These are phyloP conservation scores for Ophiognomonia clavigignenti-juglandacearum DNA, from an alignment of 2,329 filamentous ascomycete species.

Conservation along the genomic window DNA sequence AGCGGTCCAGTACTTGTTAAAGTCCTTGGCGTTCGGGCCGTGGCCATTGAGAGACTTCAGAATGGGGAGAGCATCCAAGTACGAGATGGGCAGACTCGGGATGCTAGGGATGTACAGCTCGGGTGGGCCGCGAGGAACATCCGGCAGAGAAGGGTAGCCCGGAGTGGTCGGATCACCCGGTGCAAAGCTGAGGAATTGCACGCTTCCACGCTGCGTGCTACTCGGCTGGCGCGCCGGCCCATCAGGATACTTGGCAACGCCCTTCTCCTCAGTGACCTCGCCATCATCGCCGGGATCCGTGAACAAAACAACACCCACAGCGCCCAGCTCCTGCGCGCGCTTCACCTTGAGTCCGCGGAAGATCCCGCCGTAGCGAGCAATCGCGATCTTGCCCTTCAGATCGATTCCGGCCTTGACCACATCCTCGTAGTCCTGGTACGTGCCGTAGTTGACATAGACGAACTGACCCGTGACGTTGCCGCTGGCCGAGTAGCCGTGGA, in stretches of 20 bases:
- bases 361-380: constrained; percentile 70
- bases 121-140: constrained; percentile 59
- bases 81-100: constrained; percentile 78
- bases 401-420: constrained; percentile 63
- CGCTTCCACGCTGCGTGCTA: constrained; percentile 73
- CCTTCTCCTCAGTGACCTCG: constrained; percentile 68
- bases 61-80: constrained; percentile 68
- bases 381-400: constrained; percentile 70
- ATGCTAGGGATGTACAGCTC: constrained; percentile 65
- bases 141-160: constrained; percentile 74
- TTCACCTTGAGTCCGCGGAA: constrained; percentile 83
- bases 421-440: constrained; percentile 68
- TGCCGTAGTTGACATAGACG: constrained; percentile 75
- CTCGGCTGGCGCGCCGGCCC: constrained; percentile 74
- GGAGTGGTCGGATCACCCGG: constrained; percentile 72
- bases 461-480: constrained; percentile 73
- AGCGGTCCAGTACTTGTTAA: constrained; percentile 58
- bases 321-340: constrained; percentile 72
- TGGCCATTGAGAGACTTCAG: constrained; percentile 74
- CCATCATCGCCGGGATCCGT: constrained; percentile 74
- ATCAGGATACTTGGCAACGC: constrained; percentile 64
- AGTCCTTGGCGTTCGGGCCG: constrained; percentile 62
- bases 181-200: constrained; percentile 61
- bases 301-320: constrained; percentile 68
- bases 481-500: constrained; percentile 77